Conservation (phyloP, 768 basidiomycete species). For the Ramaria rubella region DNA sequence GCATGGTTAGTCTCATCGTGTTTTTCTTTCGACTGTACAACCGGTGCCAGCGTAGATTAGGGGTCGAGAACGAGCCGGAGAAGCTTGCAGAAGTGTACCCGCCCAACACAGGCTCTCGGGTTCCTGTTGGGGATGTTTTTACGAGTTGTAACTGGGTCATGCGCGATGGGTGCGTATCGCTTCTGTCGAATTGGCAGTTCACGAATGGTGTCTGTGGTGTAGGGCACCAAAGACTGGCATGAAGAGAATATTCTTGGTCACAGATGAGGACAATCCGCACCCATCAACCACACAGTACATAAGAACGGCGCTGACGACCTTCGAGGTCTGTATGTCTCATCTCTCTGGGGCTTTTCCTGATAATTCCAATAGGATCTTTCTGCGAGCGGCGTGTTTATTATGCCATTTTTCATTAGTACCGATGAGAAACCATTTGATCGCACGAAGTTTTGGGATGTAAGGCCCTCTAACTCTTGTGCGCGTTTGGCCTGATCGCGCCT, state of each 20-base stretch:
- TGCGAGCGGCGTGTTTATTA: conserved; percentile 70
- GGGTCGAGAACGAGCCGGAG: conserved; percentile 55
- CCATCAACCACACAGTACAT: conserved; percentile 21
- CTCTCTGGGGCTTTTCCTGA: no score
- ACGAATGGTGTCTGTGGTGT: not conserved
- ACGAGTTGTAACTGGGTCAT: conserved; percentile 86
- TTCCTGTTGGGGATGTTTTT: conserved; percentile 85
- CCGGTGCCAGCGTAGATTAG: conserved; percentile 34
- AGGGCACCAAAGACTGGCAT: conserved; percentile 83
- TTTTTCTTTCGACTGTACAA: not conserved
- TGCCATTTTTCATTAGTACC: conserved; percentile 85
- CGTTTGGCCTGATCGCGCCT: not conserved
- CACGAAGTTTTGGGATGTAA: conserved; percentile 72
- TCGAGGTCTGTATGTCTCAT: conserved; percentile 35
- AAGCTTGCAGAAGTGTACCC: conserved; percentile 56
- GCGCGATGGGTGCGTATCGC: conserved; percentile 64
- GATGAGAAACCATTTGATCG: conserved; percentile 61
- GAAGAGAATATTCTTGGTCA: conserved; percentile 91
- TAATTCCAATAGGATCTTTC: conserved; percentile 84
- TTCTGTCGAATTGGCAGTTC: not conserved
- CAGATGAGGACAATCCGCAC: conserved; percentile 79
- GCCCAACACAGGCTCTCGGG: conserved; percentile 47
- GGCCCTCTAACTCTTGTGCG: not conserved
- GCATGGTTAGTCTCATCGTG: conserved; percentile 48
- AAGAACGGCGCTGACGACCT: conserved; percentile 24